Percentiles rank a stretch among this genome's conserved stretches.
phyloP scores from a whole-genome alignment of 2,329 filamentous ascomycete genomes.

The Alternaria longipes region DNA sequence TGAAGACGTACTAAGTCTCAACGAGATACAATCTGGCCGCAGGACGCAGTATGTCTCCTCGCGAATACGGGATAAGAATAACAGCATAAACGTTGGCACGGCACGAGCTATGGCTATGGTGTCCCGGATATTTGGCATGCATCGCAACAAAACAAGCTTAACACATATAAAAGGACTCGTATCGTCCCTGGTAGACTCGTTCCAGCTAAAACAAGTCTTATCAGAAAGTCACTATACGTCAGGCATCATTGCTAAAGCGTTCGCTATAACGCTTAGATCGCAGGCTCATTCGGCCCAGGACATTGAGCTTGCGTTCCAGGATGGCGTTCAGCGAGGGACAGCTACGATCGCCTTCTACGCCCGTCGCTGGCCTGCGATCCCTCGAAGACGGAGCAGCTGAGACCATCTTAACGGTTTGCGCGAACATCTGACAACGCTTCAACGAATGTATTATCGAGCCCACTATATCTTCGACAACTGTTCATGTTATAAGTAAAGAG shows the following conservation, averaged over 20 bases:
- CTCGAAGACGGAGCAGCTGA: too few relatives aligned
- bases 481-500: too few relatives aligned
- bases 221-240: neutral
- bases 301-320: constrained; percentile 12
- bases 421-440: too few relatives aligned
- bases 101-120: neutral
- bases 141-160: fast-evolving
- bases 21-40: neutral
- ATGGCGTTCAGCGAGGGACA: constrained; percentile 5
- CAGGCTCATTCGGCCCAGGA: neutral
- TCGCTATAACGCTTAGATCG: constrained; percentile 11
- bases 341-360: neutral
- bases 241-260: neutral
- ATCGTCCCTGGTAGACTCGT: constrained; percentile 10
- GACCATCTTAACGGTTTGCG: too few relatives aligned
- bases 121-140: constrained; percentile 8
- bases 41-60: neutral
- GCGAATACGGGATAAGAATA: neutral
- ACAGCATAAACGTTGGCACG: neutral
- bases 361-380: too few relatives aligned
- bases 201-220: neutral
- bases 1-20: neutral
- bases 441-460: too few relatives aligned
- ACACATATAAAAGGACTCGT: constrained; percentile 13
- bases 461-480: too few relatives aligned